A percentile compares a stretch with the other conserved stretches of the same genome.
These are phyloP conservation scores for Taphrina flavorubra DNA, from an alignment of 1,139 yeast genomes.

Conservation along the genomic window DNA sequence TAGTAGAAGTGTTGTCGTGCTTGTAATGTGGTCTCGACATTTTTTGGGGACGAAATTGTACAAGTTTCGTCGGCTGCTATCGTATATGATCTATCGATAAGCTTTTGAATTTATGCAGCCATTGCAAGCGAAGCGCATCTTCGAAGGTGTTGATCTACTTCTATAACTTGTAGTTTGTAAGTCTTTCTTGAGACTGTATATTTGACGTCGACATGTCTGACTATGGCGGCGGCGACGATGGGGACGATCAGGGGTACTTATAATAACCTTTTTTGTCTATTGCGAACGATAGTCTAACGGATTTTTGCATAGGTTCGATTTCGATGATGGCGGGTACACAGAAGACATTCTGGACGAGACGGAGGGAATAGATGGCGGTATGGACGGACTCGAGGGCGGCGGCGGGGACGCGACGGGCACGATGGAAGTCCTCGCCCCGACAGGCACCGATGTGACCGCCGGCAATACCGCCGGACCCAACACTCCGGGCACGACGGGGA, in stretches of 20 bases:
- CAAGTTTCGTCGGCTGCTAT: not conserved
- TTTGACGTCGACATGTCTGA: slow-evolving; percentile 55
- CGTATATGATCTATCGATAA: slow-evolving; percentile 4
- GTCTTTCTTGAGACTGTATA: not conserved
- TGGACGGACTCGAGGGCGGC: not conserved
- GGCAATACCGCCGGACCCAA: slow-evolving; percentile 49
- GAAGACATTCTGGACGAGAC: slow-evolving; percentile 17
- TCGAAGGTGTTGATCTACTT: not conserved
- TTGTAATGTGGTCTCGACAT: not conserved
- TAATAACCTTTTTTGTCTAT: not conserved
- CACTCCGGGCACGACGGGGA: no score
- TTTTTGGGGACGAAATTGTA: no score
- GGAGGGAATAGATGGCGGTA: slow-evolving; percentile 48
- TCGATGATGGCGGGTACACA: slow-evolving; percentile 47
- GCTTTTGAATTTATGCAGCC: not conserved
- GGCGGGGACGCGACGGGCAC: slow-evolving; percentile 73
- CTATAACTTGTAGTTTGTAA: no score
- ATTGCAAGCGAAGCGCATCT: not conserved
- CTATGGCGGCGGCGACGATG: slow-evolving; percentile 56
- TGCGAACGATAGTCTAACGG: not conserved
- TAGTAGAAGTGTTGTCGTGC: not conserved
- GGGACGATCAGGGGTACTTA: slow-evolving; percentile 50
- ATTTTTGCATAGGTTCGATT: slow-evolving; percentile 1
- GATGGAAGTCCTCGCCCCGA: slow-evolving; percentile 55
- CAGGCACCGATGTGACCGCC: slow-evolving; percentile 73